Evolutionary conservation across 306 rosid species (phyloP).

Genomic region (Prosopis cineraria): DNA sequence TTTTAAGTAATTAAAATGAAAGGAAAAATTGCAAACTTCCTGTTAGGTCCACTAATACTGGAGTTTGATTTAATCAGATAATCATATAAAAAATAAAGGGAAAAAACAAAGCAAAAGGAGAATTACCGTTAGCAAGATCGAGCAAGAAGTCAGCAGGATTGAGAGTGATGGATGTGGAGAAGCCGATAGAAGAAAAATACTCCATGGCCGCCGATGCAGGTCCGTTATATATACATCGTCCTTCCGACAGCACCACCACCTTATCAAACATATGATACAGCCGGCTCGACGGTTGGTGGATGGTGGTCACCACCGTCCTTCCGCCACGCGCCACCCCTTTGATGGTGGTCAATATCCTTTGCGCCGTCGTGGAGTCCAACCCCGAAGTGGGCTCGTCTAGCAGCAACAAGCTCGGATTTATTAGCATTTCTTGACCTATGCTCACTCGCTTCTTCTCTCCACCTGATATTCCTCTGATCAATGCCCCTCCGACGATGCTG

Average conservation of each 20-base stretch:
- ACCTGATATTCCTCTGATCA: conserved; percentile 78
- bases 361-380: conserved; percentile 86
- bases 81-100: too few relatives aligned
- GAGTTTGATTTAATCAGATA: too few relatives aligned
- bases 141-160: conserved; percentile 86
- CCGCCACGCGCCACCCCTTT: conserved; percentile 68
- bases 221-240: conserved; percentile 70
- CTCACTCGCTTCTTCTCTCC: conserved; percentile 90
- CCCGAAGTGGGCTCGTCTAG: conserved; percentile 91
- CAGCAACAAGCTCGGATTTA: conserved; percentile 71
- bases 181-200: conserved; percentile 67
- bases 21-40: too few relatives aligned
- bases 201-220: conserved; percentile 61
- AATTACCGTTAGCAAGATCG: conserved; percentile 86
- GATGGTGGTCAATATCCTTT: conserved; percentile 57
- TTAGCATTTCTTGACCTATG: conserved; percentile 84
- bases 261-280: conserved; percentile 86
- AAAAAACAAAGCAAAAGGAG: background rate
- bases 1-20: too few relatives aligned
- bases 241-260: conserved; percentile 73
- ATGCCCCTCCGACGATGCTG: conserved; percentile 85
- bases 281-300: conserved; percentile 86
- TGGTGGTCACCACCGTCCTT: conserved; percentile 78
- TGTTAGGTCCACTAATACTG: too few relatives aligned
- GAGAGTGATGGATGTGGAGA: conserved; percentile 58